Percentiles rank a stretch among this genome's conserved stretches.
phyloP scores from a whole-genome alignment of 768 basidiomycete genomes.

The Suillus americanus region DNA sequence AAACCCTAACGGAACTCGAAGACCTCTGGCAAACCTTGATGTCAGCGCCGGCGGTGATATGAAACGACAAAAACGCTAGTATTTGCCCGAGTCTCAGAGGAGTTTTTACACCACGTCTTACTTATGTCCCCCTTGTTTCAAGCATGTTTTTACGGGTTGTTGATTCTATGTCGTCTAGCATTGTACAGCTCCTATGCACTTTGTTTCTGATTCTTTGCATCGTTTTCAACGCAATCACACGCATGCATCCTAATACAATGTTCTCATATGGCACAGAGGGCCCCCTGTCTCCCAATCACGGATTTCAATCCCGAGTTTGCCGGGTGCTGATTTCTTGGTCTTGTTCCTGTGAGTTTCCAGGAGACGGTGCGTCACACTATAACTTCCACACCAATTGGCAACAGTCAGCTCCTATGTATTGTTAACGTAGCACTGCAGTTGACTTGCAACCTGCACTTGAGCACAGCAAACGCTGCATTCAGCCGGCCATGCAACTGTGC shows the following conservation, averaged over 20 bases:
- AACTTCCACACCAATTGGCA: not conserved
- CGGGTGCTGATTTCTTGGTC: not conserved
- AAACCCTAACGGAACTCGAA: constrained; percentile 13
- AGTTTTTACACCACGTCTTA: not conserved
- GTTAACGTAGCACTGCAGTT: not conserved
- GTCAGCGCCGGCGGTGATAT: constrained; percentile 16
- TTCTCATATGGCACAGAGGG: not conserved
- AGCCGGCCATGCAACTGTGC: not conserved
- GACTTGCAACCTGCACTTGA: not conserved
- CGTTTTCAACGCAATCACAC: not conserved
- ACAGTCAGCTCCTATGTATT: not conserved
- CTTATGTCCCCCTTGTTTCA: not conserved
- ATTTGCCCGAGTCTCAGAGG: not conserved
- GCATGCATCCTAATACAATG: not conserved
- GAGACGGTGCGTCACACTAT: not conserved
- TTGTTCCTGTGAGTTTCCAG: not conserved
- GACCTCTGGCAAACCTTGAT: constrained; percentile 37
- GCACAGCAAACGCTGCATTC: not conserved
- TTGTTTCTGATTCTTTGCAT: not conserved
- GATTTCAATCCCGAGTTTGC: not conserved
- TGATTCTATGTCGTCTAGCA: not conserved
- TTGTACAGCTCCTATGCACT: not conserved
- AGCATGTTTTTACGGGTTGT: not conserved
- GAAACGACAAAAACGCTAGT: constrained; percentile 45
- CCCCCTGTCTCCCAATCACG: not conserved